Conservation (phyloP, 768 basidiomycete species). For the Dacryopinax primogenitus region DNA sequence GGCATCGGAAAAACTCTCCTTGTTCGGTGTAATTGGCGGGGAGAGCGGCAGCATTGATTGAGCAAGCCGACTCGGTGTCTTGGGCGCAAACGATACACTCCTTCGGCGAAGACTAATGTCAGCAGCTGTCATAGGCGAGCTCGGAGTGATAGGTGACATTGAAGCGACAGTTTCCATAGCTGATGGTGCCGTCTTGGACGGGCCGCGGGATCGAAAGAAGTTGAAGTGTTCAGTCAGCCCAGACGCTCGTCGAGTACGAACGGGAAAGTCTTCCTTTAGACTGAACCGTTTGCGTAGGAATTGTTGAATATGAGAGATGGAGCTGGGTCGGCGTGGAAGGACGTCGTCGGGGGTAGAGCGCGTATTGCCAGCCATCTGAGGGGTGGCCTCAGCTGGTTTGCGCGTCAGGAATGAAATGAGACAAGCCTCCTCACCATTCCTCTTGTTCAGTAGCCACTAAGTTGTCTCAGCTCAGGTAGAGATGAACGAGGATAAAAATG, state of each 20-base stretch:
- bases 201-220: neutral
- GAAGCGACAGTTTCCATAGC: neutral
- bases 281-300: neutral
- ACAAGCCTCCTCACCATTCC: conserved; percentile 8
- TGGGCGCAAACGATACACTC: neutral
- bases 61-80: neutral
- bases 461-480: too few species aligned
- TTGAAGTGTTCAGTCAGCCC: too few species aligned
- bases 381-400: neutral
- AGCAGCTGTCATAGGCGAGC: neutral
- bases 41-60: neutral
- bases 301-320: neutral
- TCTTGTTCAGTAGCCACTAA: neutral
- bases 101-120: neutral
- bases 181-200: neutral
- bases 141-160: neutral
- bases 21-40: neutral
- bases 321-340: neutral
- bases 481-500: too few species aligned
- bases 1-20: neutral
- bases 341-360: neutral
- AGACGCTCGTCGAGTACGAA: too few species aligned
- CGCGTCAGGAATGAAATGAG: neutral
- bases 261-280: neutral
- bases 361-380: neutral